phyloP scores from a whole-genome alignment of 1,284 basidiomycete species.

The Ustanciosporium gigantosporum region DNA sequence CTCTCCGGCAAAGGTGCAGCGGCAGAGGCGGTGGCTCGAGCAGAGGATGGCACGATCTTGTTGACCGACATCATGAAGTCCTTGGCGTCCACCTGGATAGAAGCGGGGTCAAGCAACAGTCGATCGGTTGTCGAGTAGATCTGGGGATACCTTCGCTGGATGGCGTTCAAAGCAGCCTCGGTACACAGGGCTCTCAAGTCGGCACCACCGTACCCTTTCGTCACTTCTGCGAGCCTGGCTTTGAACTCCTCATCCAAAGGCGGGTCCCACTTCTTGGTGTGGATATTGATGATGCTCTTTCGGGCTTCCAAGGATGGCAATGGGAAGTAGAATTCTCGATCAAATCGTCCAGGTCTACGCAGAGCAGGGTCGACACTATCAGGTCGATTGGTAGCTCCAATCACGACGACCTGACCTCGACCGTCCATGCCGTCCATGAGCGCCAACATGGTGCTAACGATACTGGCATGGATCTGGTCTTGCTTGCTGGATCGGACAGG shows the following conservation, averaged over 20 bases:
- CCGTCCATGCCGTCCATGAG: constrained; percentile 99
- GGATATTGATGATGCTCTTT: constrained; percentile 85
- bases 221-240: constrained; percentile 79
- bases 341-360: constrained; percentile 90
- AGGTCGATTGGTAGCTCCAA: constrained; percentile 95
- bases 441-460: constrained; percentile 92
- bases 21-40: constrained; percentile 81
- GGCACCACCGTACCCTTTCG: constrained; percentile 97
- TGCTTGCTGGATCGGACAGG: constrained; percentile 97
- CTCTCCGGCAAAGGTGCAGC: constrained; percentile 84
- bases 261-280: constrained; percentile 88
- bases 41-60: constrained; percentile 80
- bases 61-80: constrained; percentile 99
- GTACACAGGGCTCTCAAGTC: constrained; percentile 76
- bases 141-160: constrained; percentile 94
- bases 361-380: constrained; percentile 96
- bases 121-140: constrained; percentile 92
- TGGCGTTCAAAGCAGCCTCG: constrained; percentile 93
- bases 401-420: constrained; percentile 89
- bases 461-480: constrained; percentile 97
- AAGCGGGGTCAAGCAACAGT: constrained; percentile 80
- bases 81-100: constrained; percentile 80
- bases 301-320: constrained; percentile 82
- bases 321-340: constrained; percentile 97
- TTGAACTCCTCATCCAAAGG: constrained; percentile 72